Conservation (phyloP, 1,284 basidiomycete species). For the Pseudozyma thailandica region DNA sequence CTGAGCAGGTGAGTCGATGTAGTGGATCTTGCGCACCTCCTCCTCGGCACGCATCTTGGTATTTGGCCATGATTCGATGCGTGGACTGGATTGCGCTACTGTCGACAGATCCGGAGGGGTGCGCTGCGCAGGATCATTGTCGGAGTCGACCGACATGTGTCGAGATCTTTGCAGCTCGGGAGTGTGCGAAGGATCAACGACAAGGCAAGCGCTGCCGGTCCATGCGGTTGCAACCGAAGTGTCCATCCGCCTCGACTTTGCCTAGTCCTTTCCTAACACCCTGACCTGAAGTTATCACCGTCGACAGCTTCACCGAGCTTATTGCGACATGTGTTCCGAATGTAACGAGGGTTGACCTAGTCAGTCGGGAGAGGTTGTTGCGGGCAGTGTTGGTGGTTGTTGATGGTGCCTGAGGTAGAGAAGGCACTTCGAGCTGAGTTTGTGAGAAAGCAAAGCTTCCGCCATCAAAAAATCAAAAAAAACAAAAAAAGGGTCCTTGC, state of each 20-base stretch:
- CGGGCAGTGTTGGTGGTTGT: no score
- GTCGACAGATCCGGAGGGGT: slow-evolving; percentile 34
- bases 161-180: slow-evolving; percentile 38
- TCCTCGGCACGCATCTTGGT: slow-evolving; percentile 23
- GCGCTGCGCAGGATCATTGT: slow-evolving; percentile 41
- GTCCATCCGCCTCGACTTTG: slow-evolving; percentile 24
- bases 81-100: slow-evolving; percentile 6
- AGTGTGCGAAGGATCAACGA: slow-evolving; percentile 15
- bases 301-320: no score
- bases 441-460: neutral
- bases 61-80: slow-evolving; percentile 9
- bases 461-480: slow-evolving; percentile 5
- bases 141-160: slow-evolving; percentile 36
- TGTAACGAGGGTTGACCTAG: no score
- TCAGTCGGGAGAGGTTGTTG: no score
- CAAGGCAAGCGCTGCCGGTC: slow-evolving; percentile 1
- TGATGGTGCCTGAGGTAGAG: no score
- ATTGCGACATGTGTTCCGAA: no score
- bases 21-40: slow-evolving; percentile 41
- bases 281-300: no score
- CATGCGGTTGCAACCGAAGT: neutral
- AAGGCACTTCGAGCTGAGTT: no score
- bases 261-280: no score
- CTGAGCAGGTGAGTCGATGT: slow-evolving; percentile 35
- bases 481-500: slow-evolving; percentile 16